Evolutionary conservation across 345 rosid genomes (phyloP), one percentile per base, ranked within the genome.

Genomic region (Combretum micranthum): DNA sequence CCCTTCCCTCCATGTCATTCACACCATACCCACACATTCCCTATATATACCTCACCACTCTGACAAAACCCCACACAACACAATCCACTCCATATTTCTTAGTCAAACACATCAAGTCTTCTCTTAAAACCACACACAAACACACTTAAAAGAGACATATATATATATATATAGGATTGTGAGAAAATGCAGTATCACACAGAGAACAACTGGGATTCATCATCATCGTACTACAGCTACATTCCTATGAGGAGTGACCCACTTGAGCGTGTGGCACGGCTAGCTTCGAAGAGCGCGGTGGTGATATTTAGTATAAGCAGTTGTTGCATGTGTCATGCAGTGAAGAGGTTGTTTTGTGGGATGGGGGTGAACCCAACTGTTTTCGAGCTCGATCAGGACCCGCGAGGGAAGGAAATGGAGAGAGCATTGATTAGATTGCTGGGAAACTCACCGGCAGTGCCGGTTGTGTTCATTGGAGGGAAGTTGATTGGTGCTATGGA

Each of bases 321-420:
- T 48, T 81, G 87, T 52, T 81, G 84, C 80, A 80, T 85, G 85
- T 85, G 91, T 69, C 91, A 80, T 42, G 86, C 91, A 0, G 86
- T 82, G 68, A 82, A 85, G 76, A 64, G 82, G 57, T 75, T 85
- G 14, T 80, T 85, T 44, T 73, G 86, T 39, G 87, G 88, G 51
- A 73, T 85, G 91, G 91, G 91, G 0, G 91, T 85, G 63, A 77
- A 66, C 70, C 85, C 85, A 11, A 78, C 78, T 0, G 86, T 82
- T 12, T 70, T 74, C 50, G 91, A 85, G 74, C 65, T 85, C 22
- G 91, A 82, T 66, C 71, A 69, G 18, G 79, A 82, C 37, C 83
- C 87, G 10, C 62, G 75, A 52, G 91, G 91, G 52, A 65, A 65
- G 48, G 91, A 84, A 52, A 66, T 84, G 23, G 80, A 77, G 59